Evolutionary conservation across 2,329 filamentous ascomycete species (phyloP), one percentile per base, ranked within the genome.

Genomic region (Hypomyces perniciosus): DNA sequence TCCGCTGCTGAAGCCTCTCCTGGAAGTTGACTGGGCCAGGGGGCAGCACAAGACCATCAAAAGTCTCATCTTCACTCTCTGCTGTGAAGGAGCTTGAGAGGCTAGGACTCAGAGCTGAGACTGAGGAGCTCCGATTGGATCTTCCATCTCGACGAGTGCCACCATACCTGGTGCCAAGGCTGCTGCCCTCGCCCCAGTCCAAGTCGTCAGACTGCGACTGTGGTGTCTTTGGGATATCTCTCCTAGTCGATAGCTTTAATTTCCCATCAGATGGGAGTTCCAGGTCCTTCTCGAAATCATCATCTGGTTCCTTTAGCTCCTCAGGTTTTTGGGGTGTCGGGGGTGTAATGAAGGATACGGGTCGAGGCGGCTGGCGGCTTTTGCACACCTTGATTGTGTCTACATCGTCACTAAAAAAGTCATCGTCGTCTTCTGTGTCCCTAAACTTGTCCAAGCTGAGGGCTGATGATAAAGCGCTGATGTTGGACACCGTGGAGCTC

Each of bases 131-230:
- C 61, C 89, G 84, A 61, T 84, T 84, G 44, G 89, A 91, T 38
- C 82, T 83, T n/a, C 78, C 80, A 62, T 92, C 89, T 60, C 89
- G 83, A 57, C 84, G 80, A 10, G 90, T 96, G 41, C 92, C 92
- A 37, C 88, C 91, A 69, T 91, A 92, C 51, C 92, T 82, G 41
- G 92, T 95, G 37, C 92, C 90, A 53, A 96, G 76, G 65, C 91
- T 96, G 65, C 91, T 96, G 50, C 90, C 91, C 69, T 97, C 93
- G 47, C 87, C 89, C 87, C 92, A 95, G 64, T 96, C 91, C 59
- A 95, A 83, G 55, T 96, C 91, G 47, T 95, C 89, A 46, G 73
- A 71, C 56, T 77, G 79, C 30, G 74, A 68, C 10, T 77, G 75
- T 4, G 84, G 81, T 3, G 83, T 84, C 61, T 80, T 82, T 20